Base-by-base conservation (phyloP, 2,329 filamentous ascomycete genomes). In the Penicillium sp. region DNA sequence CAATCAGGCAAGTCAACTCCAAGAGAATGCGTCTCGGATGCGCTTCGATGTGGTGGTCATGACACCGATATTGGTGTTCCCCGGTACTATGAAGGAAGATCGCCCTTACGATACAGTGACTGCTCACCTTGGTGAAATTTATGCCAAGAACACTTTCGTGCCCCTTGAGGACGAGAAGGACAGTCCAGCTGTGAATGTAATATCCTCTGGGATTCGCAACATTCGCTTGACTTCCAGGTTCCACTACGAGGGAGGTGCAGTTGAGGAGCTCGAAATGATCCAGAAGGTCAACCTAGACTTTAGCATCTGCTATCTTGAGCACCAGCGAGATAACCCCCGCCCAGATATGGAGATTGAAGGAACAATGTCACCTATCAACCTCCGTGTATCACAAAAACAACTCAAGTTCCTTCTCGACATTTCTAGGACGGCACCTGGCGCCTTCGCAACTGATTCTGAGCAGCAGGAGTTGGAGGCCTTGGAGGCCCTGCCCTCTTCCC, bases 201-300 rank as follows among this genome's bases (percentile, higher is more conserved):
- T 99, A 17, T 91, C 91, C 2, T 90, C 93, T 19, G 95, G 95
- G 23, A 94, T 99, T 67, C 88, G 94, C 58, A 96, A 99, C 64
- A 92, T 97, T 64, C 89, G 91, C 38, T 82, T 99, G 30, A 97
- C 92, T 0, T 98, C 94, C 0, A 89, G 92, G 58, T 92, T 98
- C 71, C 87, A 96, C 73, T 98, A 96, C 70, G 77, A 86, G 0
- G 84, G 88, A 2, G 86, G 88, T 38, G 79, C 86, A 60, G 87
- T 87, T 0, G 95, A 99, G 76, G 93, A 97, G 74, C 83, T 99
- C 7, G 92, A 99, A 74, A 90, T 99, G 82, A 97, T 99, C 69
- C 93, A 99, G 71, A 93, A 97, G 69, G 93, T 99, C 13, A 95
- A 99, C 74, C 82, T 99, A 26, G 91, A 91, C 52, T 97, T 99